Evolutionary conservation across 2,329 filamentous ascomycete genomes (phyloP).

Genomic region (Fusarium acutatum): DNA sequence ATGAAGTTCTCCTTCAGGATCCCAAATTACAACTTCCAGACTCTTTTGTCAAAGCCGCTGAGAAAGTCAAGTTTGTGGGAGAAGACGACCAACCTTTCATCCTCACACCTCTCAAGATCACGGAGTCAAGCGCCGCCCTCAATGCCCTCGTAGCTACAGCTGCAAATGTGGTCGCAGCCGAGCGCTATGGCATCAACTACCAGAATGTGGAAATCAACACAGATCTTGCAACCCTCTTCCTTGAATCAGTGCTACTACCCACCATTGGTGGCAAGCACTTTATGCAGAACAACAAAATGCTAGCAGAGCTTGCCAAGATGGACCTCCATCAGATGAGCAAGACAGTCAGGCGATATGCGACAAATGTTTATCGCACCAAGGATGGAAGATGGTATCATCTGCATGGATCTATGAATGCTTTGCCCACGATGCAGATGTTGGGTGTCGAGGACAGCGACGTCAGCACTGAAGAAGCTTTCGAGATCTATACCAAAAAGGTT

Average conservation of each 20-base stretch:
- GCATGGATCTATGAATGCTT: neutral
- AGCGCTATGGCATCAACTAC: neutral
- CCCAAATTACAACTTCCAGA: neutral
- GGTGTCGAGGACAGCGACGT: neutral
- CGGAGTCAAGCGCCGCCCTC: neutral
- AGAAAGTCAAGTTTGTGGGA: neutral
- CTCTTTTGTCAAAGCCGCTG: neutral
- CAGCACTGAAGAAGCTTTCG: neutral
- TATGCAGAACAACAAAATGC: neutral
- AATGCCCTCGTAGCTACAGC: neutral
- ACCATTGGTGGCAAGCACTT: neutral
- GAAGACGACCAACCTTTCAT: neutral
- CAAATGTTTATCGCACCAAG: neutral
- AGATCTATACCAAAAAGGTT: neutral
- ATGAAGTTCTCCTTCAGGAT: neutral
- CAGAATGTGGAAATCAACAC: neutral
- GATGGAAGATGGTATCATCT: neutral
- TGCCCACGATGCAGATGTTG: neutral
- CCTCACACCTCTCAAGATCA: neutral
- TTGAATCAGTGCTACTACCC: neutral
- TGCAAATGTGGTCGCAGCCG: neutral
- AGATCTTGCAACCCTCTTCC: neutral
- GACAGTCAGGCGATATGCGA: neutral
- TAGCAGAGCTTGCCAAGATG: neutral
- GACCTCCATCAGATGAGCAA: neutral